Base-by-base conservation (phyloP, 106 monocot species). In the Acorus gramineus region DNA sequence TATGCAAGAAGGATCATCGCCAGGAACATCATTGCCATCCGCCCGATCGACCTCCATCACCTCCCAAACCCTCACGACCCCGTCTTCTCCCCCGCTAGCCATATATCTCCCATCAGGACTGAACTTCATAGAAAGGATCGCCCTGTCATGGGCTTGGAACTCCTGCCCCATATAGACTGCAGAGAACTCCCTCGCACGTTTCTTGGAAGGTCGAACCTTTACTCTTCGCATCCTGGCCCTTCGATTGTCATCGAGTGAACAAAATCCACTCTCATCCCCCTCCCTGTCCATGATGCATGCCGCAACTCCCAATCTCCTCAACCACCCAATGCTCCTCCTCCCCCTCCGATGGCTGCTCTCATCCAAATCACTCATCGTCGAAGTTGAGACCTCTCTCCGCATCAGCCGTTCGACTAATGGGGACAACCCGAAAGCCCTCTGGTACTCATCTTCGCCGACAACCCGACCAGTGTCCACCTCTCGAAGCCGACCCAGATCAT, bases 61-160 rank as follows among this genome's bases (percentile, higher is more conserved):
- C 61, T 14, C 54, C 92, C 92, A 93, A 6, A 93, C 80, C 65
- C 82, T 65, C 50, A 93, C 84, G 61, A 88, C 61, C 46, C 85
- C 80, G 74, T 93, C 92, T 78, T 88, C 85, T 9, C 92, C 92
- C 6, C 84, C 92, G 49, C 55, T 93, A 2, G 92, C 92, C 47
- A 93, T 63, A 68, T 76, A 85, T 46, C 71, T 60, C 2, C 88
- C 92, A 66, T 82, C 76, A 45, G 80, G 80, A 53, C 85, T 88
- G 63, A 88, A 93, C 65, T 88, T 88, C 77, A 88, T 82, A 45
- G 85, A 80, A 61, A 77, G 50, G 44, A 93, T 88, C 44, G 82
- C 80, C 47, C 92, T 85, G 11, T 88, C 61, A 64, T 93, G 92
- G 0, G 80, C 92, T 51, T 52, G 65, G 50, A 93, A 65, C 8